Percentiles rank a stretch among this genome's conserved stretches.
Conservation (phyloP, 148 eudicot species). For the Beta vulgaris region DNA sequence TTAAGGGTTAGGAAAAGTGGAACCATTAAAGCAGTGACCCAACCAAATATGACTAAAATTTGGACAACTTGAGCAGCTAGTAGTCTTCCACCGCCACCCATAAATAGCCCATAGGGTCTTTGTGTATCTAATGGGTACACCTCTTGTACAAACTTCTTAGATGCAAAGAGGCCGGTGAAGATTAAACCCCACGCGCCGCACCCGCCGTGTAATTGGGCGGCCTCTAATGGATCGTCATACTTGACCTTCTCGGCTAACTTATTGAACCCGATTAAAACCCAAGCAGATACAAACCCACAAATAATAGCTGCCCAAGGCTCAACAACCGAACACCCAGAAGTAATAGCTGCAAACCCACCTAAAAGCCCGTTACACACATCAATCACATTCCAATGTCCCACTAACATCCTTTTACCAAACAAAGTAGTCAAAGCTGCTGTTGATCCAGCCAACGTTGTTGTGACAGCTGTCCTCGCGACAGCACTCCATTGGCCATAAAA, state of each 20-base stretch:
- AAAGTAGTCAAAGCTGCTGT: slow-evolving; percentile 59
- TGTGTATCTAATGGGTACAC: slow-evolving; percentile 30
- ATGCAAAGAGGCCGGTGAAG: slow-evolving; percentile 46
- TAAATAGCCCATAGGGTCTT: slow-evolving; percentile 45
- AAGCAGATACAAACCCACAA: slow-evolving; percentile 48
- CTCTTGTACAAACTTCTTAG: slow-evolving; percentile 31
- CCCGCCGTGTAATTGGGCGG: slow-evolving; percentile 52
- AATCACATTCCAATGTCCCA: slow-evolving; percentile 58
- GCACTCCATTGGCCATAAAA: slow-evolving; percentile 68
- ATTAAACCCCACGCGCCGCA: slow-evolving; percentile 53
- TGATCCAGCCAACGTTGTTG: slow-evolving; percentile 55
- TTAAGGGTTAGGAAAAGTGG: slow-evolving; percentile 35
- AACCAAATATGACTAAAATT: slow-evolving; percentile 40
- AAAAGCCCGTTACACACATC: slow-evolving; percentile 63
- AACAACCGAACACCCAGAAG: slow-evolving; percentile 58
- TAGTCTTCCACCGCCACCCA: slow-evolving; percentile 50
- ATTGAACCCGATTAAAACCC: slow-evolving; percentile 45
- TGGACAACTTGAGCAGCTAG: slow-evolving; percentile 43
- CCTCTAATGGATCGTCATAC: slow-evolving; percentile 52
- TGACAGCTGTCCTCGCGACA: slow-evolving; percentile 57
- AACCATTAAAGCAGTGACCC: slow-evolving; percentile 47
- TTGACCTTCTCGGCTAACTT: slow-evolving; percentile 32
- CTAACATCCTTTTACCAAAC: slow-evolving; percentile 45
- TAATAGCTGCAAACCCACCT: slow-evolving; percentile 62
- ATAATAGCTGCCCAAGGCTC: slow-evolving; percentile 64